These are phyloP conservation scores for Monilinia laxa DNA, from an alignment of 2,329 filamentous ascomycete species.

Conservation along the genomic window DNA sequence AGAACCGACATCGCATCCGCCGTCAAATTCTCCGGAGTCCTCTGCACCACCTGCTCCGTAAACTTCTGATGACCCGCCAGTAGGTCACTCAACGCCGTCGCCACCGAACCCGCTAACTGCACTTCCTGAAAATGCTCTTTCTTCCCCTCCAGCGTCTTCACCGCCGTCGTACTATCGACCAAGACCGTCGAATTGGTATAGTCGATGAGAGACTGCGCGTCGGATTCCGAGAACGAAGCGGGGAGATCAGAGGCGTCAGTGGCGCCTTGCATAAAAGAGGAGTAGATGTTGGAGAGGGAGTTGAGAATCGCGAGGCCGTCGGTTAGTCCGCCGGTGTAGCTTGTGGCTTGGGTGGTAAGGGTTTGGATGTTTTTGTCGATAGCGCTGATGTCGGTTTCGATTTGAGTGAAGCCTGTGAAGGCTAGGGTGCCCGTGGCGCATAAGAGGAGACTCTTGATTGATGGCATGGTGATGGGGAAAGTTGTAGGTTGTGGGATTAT, in stretches of 20 bases:
- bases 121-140: not conserved
- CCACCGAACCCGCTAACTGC: not conserved
- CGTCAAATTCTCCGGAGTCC: not conserved
- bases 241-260: not conserved
- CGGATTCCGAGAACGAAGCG: not conserved
- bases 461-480: not conserved
- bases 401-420: not conserved
- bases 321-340: not conserved
- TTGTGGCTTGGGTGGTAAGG: not conserved
- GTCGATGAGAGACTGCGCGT: not conserved
- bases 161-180: not conserved
- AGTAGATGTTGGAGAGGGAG: not conserved
- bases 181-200: not conserved
- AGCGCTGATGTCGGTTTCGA: not conserved
- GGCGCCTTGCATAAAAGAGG: not conserved
- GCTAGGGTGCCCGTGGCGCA: not conserved
- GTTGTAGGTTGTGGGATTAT: too few relatives aligned
- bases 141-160: not conserved
- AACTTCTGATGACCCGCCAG: not conserved
- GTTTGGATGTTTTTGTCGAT: slow-evolving; percentile 1
- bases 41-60: not conserved
- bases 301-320: not conserved
- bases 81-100: not conserved
- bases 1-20: not conserved
- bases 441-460: not conserved